These are phyloP conservation scores for Nothophytophthora sp. DNA, from an alignment of 352 stramenopile species.

Conservation along the genomic window DNA sequence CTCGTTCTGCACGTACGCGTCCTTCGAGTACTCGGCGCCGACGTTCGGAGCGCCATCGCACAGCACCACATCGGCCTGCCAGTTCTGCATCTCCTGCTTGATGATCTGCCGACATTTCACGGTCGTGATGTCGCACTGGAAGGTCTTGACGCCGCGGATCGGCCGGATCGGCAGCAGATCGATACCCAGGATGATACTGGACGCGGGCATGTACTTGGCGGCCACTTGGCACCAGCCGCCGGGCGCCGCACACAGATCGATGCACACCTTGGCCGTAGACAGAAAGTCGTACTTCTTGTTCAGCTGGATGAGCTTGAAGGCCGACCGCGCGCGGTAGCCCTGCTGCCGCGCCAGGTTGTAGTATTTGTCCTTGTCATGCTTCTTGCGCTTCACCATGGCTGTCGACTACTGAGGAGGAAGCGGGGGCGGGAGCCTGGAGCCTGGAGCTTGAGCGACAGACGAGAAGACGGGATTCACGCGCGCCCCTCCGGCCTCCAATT, in stretches of 20 bases:
- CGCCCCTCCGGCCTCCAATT: constrained; percentile 11
- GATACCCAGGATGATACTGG: constrained; percentile 98
- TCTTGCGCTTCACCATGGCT: constrained; percentile 95
- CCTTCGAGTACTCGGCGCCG: constrained; percentile 97
- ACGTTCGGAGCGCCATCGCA: constrained; percentile 99
- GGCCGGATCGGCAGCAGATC: constrained; percentile 98
- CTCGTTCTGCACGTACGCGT: constrained; percentile 99
- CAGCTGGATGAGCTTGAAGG: constrained; percentile 99
- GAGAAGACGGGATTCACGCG: neutral
- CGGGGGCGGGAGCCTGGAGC: neutral
- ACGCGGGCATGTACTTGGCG: constrained; percentile 90
- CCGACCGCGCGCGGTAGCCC: constrained; percentile 97
- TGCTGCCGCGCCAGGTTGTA: constrained; percentile 99
- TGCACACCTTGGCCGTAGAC: constrained; percentile 94
- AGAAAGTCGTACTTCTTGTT: constrained; percentile 99
- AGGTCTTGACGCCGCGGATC: constrained; percentile 97
- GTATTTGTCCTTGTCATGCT: constrained; percentile 99
- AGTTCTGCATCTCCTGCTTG: constrained; percentile 92
- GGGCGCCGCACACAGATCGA: constrained; percentile 99
- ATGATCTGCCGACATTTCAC: constrained; percentile 89
- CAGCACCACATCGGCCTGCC: constrained; percentile 97
- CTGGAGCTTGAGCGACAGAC: neutral
- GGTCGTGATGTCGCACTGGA: constrained; percentile 97
- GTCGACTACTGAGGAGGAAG: neutral
- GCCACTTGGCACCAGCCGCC: constrained; percentile 98